Evolutionary conservation across 2,329 filamentous ascomycete species (phyloP), one percentile per base, ranked within the genome.

Genomic region (Fonsecaea pedrosoi): DNA sequence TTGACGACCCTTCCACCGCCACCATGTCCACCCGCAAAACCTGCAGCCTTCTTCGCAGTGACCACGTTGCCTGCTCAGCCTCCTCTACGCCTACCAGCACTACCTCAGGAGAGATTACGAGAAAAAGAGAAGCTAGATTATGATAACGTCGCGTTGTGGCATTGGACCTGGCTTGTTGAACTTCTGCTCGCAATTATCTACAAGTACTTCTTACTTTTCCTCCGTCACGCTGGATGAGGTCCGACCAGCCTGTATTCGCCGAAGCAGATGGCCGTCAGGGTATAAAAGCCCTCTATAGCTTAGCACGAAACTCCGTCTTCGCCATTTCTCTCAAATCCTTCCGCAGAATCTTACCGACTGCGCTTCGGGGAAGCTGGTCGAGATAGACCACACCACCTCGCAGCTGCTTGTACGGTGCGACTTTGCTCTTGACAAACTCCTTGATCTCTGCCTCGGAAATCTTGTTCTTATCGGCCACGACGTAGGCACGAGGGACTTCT

Each of bases 401-500:
- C 45, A 50, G 45, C 13, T 50, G 45, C 9, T 50, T 50, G 45
- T 50, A 50, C 18, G 45, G 45, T 10, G 45, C 45, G 18, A 7
- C 10, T 21, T 13, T 50, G 21, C 45, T 50, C 45, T 50, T 50
- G 18, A 50, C 45, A 50, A 50, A 50, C 45, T 50, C 45, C 45
- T 50, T 50, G 45, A 50, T 50, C 45, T 50, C 45, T 50, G 7
- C 45, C 45, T 50, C 45, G 3, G 45, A 50, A 4, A 50, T 50
- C 45, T 50, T 50, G 45, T 50, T 50, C 45, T 50, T 50, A 25
- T 50, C 45, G 18, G 45, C 45, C 18, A 50, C 45, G 9, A 50
- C 45, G 18, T 50, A 50, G 18, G 45, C 45, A 25, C 45, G 45
- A 25, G 45, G 45, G 18, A 50, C 45, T 25, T 50, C 45, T 9